phyloP scores from a whole-genome alignment of 495 filamentous ascomycete species.

The Penicillium longicatenatum region DNA sequence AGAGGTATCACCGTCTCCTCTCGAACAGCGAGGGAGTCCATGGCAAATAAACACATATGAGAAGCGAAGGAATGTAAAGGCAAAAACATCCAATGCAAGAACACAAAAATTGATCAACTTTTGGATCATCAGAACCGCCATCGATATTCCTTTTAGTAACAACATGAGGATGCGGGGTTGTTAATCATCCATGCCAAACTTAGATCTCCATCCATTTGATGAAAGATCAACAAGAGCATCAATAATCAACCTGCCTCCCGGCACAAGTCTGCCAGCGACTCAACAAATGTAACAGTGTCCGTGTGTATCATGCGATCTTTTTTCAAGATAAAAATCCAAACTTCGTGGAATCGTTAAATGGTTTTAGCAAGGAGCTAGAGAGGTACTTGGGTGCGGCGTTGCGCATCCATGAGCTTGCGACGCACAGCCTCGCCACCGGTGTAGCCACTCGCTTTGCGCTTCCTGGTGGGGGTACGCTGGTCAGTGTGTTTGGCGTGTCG shows the following conservation, averaged over 20 bases:
- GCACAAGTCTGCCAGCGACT: slow-evolving; percentile 32
- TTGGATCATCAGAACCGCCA: slow-evolving; percentile 17
- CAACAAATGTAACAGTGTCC: slow-evolving; percentile 22
- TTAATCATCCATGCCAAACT: neutral
- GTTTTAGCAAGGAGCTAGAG: slow-evolving; percentile 25
- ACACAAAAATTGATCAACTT: slow-evolving; percentile 23
- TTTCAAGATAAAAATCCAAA: slow-evolving; percentile 23
- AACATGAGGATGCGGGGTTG: slow-evolving; percentile 11
- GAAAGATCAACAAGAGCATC: slow-evolving; percentile 6
- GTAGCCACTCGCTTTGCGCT: slow-evolving; percentile 43
- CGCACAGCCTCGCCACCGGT: slow-evolving; percentile 48
- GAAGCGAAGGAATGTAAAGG: slow-evolving; percentile 11
- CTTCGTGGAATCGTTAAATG: slow-evolving; percentile 27
- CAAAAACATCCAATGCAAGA: slow-evolving; percentile 17
- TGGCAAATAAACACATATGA: slow-evolving; percentile 13
- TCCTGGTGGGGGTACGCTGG: slow-evolving; percentile 45
- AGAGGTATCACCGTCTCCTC: slow-evolving; percentile 23
- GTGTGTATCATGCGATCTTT: slow-evolving; percentile 32
- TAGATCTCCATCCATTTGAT: slow-evolving; percentile 10
- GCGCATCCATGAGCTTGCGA: slow-evolving; percentile 51
- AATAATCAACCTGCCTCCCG: slow-evolving; percentile 5
- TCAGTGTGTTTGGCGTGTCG: slow-evolving; percentile 46
- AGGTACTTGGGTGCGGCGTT: slow-evolving; percentile 43
- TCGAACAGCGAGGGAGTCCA: slow-evolving; percentile 6
- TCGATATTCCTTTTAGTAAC: slow-evolving; percentile 14